Evolutionary conservation across 257 asterid genomes (phyloP), one percentile per base, ranked within the genome.

Genomic region (Penstemon davidsonii): DNA sequence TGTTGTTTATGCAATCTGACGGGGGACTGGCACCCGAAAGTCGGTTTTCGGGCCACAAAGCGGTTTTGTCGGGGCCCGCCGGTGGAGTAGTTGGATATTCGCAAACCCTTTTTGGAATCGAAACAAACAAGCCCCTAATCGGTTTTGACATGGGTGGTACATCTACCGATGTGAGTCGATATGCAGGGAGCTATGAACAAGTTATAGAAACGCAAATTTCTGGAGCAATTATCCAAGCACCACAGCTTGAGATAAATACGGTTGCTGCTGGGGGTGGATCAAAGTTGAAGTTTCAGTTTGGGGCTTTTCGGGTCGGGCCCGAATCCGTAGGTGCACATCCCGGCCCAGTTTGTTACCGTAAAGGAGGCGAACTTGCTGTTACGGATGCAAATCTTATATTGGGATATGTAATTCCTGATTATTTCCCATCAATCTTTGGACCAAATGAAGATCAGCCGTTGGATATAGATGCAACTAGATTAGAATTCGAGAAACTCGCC

Each of bases 261-360:
- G 97, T 93, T 55, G 99, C 99, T 70, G 99, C 99, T 69, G 97
- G 97, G 1, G 99, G 99, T 73, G 99, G 99, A 47, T 93, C 99
- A 8, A 93, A 93, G 78, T 70, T 93, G 70, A 90, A 85, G 83
- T 90, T 93, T 71, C 97, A 85, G 55, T 85, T 88, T 51, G 99
- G 99, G 70, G 88, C 97, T 85, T 93, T 90, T 83, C 78, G 88
- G 78, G 97, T 90, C 44, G 99, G 98, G 60, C 98, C 98, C 7
- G 98, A 93, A 73, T 93, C 98, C 8, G 98, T 93, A 15, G 96
- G 96, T 64, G 97, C 99, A 39, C 97, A 93, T 75, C 99, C 99
- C 1, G 98, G 98, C 5, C 99, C 97, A 1, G 97, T 90, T 75
- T 93, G 99, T 79, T 93, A 93, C 53, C 78, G 97, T 44, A 93